These are phyloP conservation scores for Cyphellophora attinorum DNA, from an alignment of 2,329 filamentous ascomycete genomes.

Conservation along the genomic window DNA sequence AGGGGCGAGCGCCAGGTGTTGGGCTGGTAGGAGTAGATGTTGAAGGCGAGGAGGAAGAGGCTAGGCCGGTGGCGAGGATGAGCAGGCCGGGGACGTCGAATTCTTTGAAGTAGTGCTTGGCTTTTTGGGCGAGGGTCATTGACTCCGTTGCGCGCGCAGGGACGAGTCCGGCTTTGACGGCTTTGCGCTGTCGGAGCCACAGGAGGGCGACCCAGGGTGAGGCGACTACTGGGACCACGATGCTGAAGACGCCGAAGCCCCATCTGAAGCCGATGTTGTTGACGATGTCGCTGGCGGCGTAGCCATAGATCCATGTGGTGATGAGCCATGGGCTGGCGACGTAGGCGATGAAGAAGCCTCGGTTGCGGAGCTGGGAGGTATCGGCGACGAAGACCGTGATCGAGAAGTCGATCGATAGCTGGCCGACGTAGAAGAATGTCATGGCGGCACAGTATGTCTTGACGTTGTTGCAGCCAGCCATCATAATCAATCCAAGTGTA, in stretches of 20 bases:
- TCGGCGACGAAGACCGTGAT: constrained; percentile 20
- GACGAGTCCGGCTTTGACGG: constrained; percentile 44
- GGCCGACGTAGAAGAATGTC: constrained; percentile 34
- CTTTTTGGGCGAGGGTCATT: constrained; percentile 34
- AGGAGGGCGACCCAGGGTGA: constrained; percentile 36
- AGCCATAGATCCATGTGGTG: constrained; percentile 11
- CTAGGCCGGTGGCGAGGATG: constrained; percentile 49
- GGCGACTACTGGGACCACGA: constrained; percentile 10
- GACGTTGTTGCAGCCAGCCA: constrained; percentile 50
- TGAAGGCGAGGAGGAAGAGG: constrained; percentile 58
- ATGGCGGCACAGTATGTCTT: constrained; percentile 51
- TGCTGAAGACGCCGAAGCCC: constrained; percentile 19
- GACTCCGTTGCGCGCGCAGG: constrained; percentile 36
- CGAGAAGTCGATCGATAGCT: constrained; percentile 17
- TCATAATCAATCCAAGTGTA: constrained; percentile 35
- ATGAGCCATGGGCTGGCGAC: constrained; percentile 20
- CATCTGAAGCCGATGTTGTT: constrained; percentile 14
- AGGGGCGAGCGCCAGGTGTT: constrained; percentile 31
- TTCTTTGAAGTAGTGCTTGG: constrained; percentile 44
- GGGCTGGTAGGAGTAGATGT: constrained; percentile 34
- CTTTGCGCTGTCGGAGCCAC: constrained; percentile 50
- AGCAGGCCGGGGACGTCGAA: constrained; percentile 55
- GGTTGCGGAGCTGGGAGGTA: constrained; percentile 23
- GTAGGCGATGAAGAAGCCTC: constrained; percentile 10
- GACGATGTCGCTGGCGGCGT: constrained; percentile 12